Evolutionary conservation across 169 alveolate species (phyloP), one percentile per base, ranked within the genome.

Genomic region (Fabrea salina): DNA sequence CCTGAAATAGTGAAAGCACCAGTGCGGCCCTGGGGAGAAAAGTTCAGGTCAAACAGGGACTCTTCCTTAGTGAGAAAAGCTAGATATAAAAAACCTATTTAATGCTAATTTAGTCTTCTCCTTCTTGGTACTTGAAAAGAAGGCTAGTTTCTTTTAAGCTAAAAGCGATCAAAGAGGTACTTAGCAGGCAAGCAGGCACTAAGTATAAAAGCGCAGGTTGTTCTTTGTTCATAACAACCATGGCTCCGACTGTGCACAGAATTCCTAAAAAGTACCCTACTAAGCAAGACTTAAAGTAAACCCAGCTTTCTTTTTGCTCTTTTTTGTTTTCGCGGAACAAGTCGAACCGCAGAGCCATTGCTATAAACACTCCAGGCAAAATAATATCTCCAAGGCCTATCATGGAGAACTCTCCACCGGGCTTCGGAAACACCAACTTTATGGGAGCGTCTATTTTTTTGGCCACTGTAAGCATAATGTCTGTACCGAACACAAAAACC

Each of bases 171-270:
- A 79, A 83, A 40, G 66, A 35, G 30, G 37, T 40, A 6, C 57
- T 39, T 4, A 89, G 54, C 66, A 96, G 75, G 77, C 97, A 89
- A 51, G 92, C 90, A 13, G 99, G 99, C 13, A 95, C 98, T 32
- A 96, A 88, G 80, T 93, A 96, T 33, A 96, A 93, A n/a, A 96
- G 86, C 5, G 99, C 99, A n/a, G 99, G 99, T 87, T 96, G 96
- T 22, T 97, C 92, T 58, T 82, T 89, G 40, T 89, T 56, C 74
- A 94, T 90, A 35, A 92, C 80, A 40, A 92, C 79, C 97, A 95
- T 93, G 8, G 94, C 94, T 32, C 84, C 80, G 33, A 94, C 92
- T 2, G 99, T 95, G 8, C 96, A 86, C 5, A 93, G 35, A 25
- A 96, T 91, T 43, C 98, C 99, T 40, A 91, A 66, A 49, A 85